Percentiles rank a stretch among this genome's conserved stretches.
Conservation (phyloP, 2,329 filamentous ascomycete genomes). For the Pezicula rhizophila region DNA sequence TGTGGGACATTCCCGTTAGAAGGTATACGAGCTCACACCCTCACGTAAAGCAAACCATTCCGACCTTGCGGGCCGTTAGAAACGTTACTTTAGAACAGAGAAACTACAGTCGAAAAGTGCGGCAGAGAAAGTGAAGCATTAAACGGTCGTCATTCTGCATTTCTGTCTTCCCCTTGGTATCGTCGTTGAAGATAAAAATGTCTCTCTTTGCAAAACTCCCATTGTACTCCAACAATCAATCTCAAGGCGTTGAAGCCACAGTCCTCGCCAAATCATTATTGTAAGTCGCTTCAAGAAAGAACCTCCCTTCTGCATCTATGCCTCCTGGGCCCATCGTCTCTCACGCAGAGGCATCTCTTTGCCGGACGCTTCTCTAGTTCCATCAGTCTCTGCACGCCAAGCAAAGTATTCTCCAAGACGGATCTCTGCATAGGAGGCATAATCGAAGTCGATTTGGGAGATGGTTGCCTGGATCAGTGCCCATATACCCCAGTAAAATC, state of each 20-base stretch:
- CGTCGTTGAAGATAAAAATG: slow-evolving; percentile 2
- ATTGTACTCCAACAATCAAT: background rate
- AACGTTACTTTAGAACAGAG: too few species aligned
- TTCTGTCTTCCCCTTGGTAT: background rate
- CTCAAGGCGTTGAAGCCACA: slow-evolving; percentile 3
- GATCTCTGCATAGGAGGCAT: slow-evolving; percentile 81
- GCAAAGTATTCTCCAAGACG: slow-evolving; percentile 88
- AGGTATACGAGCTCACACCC: too few species aligned
- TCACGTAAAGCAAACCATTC: too few species aligned
- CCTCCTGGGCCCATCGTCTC: slow-evolving; percentile 56
- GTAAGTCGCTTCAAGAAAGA: background rate
- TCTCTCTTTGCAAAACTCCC: background rate
- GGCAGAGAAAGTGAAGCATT: background rate
- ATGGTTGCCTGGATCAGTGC: slow-evolving; percentile 90
- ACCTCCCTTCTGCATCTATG: slow-evolving; percentile 4
- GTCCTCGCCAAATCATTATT: background rate
- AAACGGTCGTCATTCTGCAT: background rate
- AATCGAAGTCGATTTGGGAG: slow-evolving; percentile 94
- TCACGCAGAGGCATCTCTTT: slow-evolving; percentile 69
- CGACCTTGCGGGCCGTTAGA: too few species aligned
- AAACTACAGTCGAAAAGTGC: background rate
- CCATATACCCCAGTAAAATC: slow-evolving; percentile 93
- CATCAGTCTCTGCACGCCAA: slow-evolving; percentile 72
- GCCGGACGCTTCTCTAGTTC: slow-evolving; percentile 46
- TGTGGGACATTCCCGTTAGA: too few species aligned